Evolutionary conservation across 2,329 filamentous ascomycete genomes (phyloP).

Genomic region (Nigrospora oryzae): DNA sequence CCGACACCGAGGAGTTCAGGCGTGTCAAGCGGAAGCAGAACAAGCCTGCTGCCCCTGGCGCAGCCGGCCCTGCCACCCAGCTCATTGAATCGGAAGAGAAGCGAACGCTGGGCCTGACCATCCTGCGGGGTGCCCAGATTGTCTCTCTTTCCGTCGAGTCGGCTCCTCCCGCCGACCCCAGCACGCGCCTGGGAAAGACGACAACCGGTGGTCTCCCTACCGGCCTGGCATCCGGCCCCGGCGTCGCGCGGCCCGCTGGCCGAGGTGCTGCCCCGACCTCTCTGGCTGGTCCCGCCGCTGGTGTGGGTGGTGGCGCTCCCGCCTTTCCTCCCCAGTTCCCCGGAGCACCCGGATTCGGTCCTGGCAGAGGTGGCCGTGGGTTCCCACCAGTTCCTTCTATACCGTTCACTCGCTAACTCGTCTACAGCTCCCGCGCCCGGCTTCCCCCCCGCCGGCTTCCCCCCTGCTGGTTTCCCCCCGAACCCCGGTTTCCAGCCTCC

Average conservation of each 20-base stretch:
- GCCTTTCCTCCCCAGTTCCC: slow-evolving; percentile 52
- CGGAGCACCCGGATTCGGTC: slow-evolving; percentile 37
- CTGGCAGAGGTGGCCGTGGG: slow-evolving; percentile 48
- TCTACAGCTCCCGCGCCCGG: slow-evolving; percentile 15
- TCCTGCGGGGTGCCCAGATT: slow-evolving; percentile 89
- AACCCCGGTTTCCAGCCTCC: slow-evolving; percentile 34
- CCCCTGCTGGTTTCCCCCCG: slow-evolving; percentile 34
- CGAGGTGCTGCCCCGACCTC: slow-evolving; percentile 70
- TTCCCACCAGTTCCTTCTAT: slow-evolving; percentile 10
- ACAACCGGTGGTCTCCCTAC: slow-evolving; percentile 60
- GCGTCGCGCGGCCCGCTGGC: slow-evolving; percentile 84
- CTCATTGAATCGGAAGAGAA: slow-evolving; percentile 91
- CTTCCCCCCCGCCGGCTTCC: slow-evolving; percentile 31
- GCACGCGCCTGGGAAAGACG: slow-evolving; percentile 75
- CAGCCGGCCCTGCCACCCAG: slow-evolving; percentile 51
- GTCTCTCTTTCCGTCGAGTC: slow-evolving; percentile 94
- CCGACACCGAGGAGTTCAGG: slow-evolving; percentile 96
- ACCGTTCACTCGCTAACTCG: not conserved
- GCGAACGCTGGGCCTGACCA: slow-evolving; percentile 89
- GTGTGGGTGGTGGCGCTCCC: slow-evolving; percentile 63
- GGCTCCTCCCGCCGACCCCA: slow-evolving; percentile 88
- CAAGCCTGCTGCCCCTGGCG: slow-evolving; percentile 59
- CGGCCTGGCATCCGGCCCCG: slow-evolving; percentile 72
- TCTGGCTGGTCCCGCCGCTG: slow-evolving; percentile 77
- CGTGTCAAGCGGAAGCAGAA: slow-evolving; percentile 77